These are phyloP conservation scores for Cytospora chrysosperma DNA, from an alignment of 2,329 filamentous ascomycete genomes.

Conservation along the genomic window DNA sequence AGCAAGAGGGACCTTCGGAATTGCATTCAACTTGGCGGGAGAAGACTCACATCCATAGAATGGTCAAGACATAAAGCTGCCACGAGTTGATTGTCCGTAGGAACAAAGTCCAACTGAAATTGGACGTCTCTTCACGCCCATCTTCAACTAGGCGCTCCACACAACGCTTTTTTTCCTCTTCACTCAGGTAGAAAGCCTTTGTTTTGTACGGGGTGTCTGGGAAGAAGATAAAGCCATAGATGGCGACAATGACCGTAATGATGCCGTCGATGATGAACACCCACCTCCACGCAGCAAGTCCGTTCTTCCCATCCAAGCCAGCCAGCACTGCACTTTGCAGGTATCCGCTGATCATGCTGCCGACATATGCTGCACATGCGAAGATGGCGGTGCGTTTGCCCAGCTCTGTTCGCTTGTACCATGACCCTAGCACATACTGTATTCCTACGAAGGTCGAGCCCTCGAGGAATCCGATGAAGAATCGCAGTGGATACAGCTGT, in stretches of 20 bases:
- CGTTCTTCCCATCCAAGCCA: conserved; percentile 42
- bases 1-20: not conserved
- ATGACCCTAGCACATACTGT: conserved; percentile 53
- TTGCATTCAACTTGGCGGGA: not conserved
- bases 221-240: conserved; percentile 49
- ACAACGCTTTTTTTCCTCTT: conserved; percentile 40
- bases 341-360: conserved; percentile 59
- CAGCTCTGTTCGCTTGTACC: conserved; percentile 60
- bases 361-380: conserved; percentile 57
- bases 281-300: conserved; percentile 53
- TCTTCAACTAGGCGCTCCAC: conserved; percentile 34
- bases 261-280: conserved; percentile 48
- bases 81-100: conserved; percentile 27
- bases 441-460: conserved; percentile 47
- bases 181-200: conserved; percentile 37
- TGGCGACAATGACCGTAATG: conserved; percentile 50
- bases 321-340: conserved; percentile 47
- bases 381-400: conserved; percentile 63
- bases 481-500: conserved; percentile 39
- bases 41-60: conserved; percentile 30
- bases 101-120: conserved; percentile 30
- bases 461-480: conserved; percentile 46
- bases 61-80: conserved; percentile 32
- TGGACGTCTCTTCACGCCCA: conserved; percentile 27
- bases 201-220: conserved; percentile 45